Evolutionary conservation across 1,139 yeast genomes (phyloP).

Genomic region (Yamadazyma conglobata): DNA sequence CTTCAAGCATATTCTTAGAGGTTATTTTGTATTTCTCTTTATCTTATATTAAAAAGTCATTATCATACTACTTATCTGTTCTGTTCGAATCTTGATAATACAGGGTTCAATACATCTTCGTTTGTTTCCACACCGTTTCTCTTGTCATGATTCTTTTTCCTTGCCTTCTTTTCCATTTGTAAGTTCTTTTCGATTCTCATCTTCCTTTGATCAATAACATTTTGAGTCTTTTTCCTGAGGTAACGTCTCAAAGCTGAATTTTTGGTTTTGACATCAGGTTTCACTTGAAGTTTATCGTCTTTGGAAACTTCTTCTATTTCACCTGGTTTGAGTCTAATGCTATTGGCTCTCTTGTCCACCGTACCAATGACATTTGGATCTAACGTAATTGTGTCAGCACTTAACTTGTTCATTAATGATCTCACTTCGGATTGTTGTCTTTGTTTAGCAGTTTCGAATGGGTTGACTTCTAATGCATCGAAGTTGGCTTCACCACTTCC

Average conservation of each 20-base stretch:
- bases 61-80: constrained; percentile 2
- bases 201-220: constrained; percentile 86
- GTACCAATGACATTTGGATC: constrained; percentile 89
- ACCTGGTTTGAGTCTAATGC: constrained; percentile 61
- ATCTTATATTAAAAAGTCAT: too few relatives aligned
- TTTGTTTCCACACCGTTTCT: constrained; percentile 52
- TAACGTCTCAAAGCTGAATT: constrained; percentile 80
- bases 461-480: constrained; percentile 91
- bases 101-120: constrained; percentile 51
- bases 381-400: constrained; percentile 87
- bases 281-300: constrained; percentile 42
- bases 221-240: constrained; percentile 79
- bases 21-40: too few relatives aligned
- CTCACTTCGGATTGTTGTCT: constrained; percentile 94
- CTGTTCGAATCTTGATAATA: constrained; percentile 50
- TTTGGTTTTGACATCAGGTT: constrained; percentile 69
- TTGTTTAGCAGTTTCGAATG: constrained; percentile 87
- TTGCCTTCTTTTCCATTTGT: constrained; percentile 67
- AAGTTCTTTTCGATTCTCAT: constrained; percentile 76
- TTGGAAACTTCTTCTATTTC: constrained; percentile 48
- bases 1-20: not conserved
- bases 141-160: constrained; percentile 51
- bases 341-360: constrained; percentile 67
- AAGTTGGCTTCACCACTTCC: constrained; percentile 98
- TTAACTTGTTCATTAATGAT: constrained; percentile 77